Evolutionary conservation across 1,139 yeast species (phyloP).

Genomic region (Saccharomyces hybrid): DNA sequence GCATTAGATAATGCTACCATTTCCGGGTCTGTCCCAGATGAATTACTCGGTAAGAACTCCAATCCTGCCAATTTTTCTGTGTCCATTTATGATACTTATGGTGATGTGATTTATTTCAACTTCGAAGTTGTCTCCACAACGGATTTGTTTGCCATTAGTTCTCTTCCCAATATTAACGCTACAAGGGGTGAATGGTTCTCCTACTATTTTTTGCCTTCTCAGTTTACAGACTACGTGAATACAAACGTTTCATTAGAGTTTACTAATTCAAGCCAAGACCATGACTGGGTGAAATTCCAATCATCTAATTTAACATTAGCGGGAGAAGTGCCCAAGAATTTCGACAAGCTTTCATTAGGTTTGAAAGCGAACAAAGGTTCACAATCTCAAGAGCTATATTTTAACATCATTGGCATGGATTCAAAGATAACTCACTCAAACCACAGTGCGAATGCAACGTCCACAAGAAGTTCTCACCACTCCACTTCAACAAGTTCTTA

Average conservation of each 20-base stretch:
- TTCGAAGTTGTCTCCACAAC: slow-evolving; percentile 38
- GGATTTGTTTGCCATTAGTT: slow-evolving; percentile 43
- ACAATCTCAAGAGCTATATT: slow-evolving; percentile 39
- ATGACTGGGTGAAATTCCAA: slow-evolving; percentile 59
- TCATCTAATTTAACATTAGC: slow-evolving; percentile 52
- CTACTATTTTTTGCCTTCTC: slow-evolving; percentile 37
- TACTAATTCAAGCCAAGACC: slow-evolving; percentile 32
- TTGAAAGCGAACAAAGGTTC: slow-evolving; percentile 44
- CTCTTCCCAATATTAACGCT: slow-evolving; percentile 55
- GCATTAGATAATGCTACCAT: slow-evolving; percentile 40
- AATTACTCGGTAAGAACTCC: slow-evolving; percentile 32
- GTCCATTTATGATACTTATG: slow-evolving; percentile 51
- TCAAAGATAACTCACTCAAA: slow-evolving; percentile 17
- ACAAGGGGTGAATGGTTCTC: slow-evolving; percentile 53
- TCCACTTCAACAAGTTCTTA: slow-evolving; percentile 5
- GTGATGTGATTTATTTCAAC: slow-evolving; percentile 55
- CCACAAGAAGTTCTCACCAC: slow-evolving; percentile 4
- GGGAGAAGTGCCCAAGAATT: slow-evolving; percentile 60
- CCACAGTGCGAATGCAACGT: not conserved
- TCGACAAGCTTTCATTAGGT: slow-evolving; percentile 40
- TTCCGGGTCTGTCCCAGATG: slow-evolving; percentile 51
- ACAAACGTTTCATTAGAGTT: slow-evolving; percentile 45
- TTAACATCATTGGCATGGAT: slow-evolving; percentile 51
- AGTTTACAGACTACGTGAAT: slow-evolving; percentile 21
- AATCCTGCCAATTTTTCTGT: slow-evolving; percentile 40